Evolutionary conservation across 2,329 filamentous ascomycete genomes (phyloP), one percentile per base, ranked within the genome.

Genomic region (Oidium heveae): DNA sequence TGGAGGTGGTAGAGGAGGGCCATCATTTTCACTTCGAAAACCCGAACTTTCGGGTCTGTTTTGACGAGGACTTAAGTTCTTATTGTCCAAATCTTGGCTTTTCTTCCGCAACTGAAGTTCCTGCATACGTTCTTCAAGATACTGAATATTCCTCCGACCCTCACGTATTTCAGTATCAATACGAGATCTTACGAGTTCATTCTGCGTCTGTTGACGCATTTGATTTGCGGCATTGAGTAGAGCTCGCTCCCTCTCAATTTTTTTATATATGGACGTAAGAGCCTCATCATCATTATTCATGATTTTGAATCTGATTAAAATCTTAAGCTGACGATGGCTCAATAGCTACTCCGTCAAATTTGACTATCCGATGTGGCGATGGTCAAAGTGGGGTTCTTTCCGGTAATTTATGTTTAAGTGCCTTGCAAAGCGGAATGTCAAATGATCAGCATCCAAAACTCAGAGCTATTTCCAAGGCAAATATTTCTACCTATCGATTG

Each of bases 191-290:
- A 96, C 89, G 58, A 80, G 77, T 62, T 88, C 84, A 69, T 98
- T 98, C 72, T 86, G 86, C 62, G 89, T 95, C 68, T 91, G 88
- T 70, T 88, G 83, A 70, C 87, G 84, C 88, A 98, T 94, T 63
- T 84, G 79, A 70, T 86, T 91, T 62, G 89, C 89, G 64, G 86
- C 89, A 68, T 84, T 84, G 74, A 98, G 91, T 65, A 96, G 80
- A 64, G 83, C 84, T 74, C 88, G 89, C 71, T 98, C 91, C 68
- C 89, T 82, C 74, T 95, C 86, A 69, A 98, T 96, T 82, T 98
- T 96, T 73, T 82, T 84, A 71, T 84, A 80, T 71, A 98, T 87
- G 68, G 86, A 84, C 70, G 79, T 79, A 69, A 80, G 73, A 61
- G 75, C 72, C 63, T 80, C 74, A 59, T 80, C 75, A 66, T 80